Evolutionary conservation across 2,329 filamentous ascomycete species (phyloP).

Genomic region (Sclerotinia trifoliorum): DNA sequence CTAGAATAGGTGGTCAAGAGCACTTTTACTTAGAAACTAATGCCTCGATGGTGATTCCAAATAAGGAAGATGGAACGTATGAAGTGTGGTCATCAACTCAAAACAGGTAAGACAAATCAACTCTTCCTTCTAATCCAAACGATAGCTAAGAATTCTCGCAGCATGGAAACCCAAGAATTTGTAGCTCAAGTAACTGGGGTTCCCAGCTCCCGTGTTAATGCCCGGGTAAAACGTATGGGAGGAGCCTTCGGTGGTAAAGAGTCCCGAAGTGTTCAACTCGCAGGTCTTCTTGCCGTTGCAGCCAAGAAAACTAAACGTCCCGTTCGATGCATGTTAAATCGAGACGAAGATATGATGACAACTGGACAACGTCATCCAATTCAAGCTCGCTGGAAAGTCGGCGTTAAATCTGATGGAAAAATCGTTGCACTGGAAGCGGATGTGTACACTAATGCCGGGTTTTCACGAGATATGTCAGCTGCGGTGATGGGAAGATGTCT

Average conservation of each 20-base stretch:
- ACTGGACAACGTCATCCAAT: constrained; percentile 92
- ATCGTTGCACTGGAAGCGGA: constrained; percentile 85
- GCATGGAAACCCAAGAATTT: constrained; percentile 83
- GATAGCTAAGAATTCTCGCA: constrained; percentile 4
- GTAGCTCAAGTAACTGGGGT: constrained; percentile 81
- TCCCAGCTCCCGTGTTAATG: constrained; percentile 81
- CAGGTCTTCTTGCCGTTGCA: constrained; percentile 77
- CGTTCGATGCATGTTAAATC: constrained; percentile 89
- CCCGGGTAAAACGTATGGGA: constrained; percentile 86
- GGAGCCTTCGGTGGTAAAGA: constrained; percentile 96
- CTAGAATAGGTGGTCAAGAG: constrained; percentile 90
- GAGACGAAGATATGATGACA: constrained; percentile 90
- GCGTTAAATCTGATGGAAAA: constrained; percentile 84
- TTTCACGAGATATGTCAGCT: constrained; percentile 58
- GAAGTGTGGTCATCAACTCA: constrained; percentile 91
- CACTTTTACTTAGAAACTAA: constrained; percentile 96
- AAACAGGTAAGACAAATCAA: constrained; percentile 56
- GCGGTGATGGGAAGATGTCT: constrained; percentile 83
- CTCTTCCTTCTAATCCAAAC: not conserved
- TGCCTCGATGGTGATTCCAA: constrained; percentile 78
- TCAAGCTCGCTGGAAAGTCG: constrained; percentile 84
- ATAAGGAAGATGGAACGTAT: constrained; percentile 88
- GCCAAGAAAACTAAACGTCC: constrained; percentile 80
- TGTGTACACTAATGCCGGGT: constrained; percentile 87
- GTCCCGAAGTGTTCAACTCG: constrained; percentile 77